Evolutionary conservation across 257 asterid species (phyloP), one percentile per base, ranked within the genome.

Genomic region (Craterostigma plantagineum): DNA sequence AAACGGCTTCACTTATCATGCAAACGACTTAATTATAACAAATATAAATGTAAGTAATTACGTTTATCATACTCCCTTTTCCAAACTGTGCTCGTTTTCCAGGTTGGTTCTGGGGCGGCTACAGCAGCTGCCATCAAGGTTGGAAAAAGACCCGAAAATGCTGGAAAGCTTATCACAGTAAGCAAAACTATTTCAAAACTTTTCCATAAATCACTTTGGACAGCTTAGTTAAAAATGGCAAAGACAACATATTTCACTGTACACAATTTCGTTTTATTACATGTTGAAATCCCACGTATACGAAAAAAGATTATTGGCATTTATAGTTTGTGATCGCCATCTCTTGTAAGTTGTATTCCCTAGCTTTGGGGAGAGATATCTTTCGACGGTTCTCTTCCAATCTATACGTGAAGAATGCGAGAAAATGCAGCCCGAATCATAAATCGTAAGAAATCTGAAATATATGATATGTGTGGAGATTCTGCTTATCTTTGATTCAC

Each of bases 71-170:
- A n/a, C n/a, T n/a, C n/a, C n/a, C n/a, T n/a, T n/a, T n/a, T n/a
- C n/a, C n/a, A n/a, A n/a, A n/a, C 30, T 6, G 2, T 23, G 30
- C 6, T 23, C 30, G 30, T 23, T 23, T n/a, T 23, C 30, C 63
- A 69, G 82, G 69, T 55, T n/a, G 82, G 77, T 35, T 69, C 82
- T 18, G 78, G 82, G 51, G 82, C 82, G n/a, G 75, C 78, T 1
- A 67, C 78, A 4, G 78, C 67, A 0, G 82, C 82, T 49, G 77
- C 82, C 17, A 45, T 69, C 44, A 61, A 60, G 55, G 45, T 69
- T n/a, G n/a, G 72, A 8, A 63, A 46, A 47, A 66, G 63, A 39
- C 77, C 75, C 16, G 77, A 69, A 49, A 63, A 63, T 42, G 75
- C 57, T 33, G 78, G n/a, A 43, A 73, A 69, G 45, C 78, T 73